A percentile compares a stretch with the other conserved stretches of the same genome.
Conservation (phyloP, 208 protist genomes). For the Trypanosoma avium region DNA sequence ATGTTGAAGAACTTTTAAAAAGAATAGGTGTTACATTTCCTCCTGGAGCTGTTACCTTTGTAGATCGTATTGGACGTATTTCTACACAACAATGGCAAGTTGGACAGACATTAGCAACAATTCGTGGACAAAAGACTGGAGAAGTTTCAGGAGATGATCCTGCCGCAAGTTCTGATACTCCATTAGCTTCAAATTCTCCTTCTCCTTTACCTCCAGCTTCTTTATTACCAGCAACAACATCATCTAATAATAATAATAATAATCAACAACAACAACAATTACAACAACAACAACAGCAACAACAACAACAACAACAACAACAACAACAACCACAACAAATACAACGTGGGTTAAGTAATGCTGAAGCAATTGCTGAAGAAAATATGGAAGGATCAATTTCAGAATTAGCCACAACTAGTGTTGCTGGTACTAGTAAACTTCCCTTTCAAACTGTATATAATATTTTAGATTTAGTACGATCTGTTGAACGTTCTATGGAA, state of each 20-base stretch:
- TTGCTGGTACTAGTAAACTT: slow-evolving; percentile 24
- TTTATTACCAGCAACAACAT: too few species aligned
- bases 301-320: too few species aligned
- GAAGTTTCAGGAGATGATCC: slow-evolving; percentile 8
- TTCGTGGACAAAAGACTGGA: slow-evolving; percentile 51
- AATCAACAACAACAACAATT: too few species aligned
- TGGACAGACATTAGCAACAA: slow-evolving; percentile 76
- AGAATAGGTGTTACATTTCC: slow-evolving; percentile 81
- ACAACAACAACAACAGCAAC: too few species aligned
- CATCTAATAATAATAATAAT: too few species aligned
- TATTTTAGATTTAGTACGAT: slow-evolving; percentile 45
- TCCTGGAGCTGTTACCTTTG: slow-evolving; percentile 64
- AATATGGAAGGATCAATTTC: not conserved
- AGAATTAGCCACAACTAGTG: slow-evolving; percentile 6
- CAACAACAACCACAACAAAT: too few species aligned
- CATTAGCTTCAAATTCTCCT: not conserved
- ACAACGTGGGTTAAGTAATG: slow-evolving; percentile 16
- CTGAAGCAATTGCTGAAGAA: slow-evolving; percentile 13
- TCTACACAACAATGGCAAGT: slow-evolving; percentile 81
- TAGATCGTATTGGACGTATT: slow-evolving; percentile 87
- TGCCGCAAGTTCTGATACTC: not conserved
- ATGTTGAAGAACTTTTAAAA: slow-evolving; percentile 56
- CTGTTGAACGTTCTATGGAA: slow-evolving; percentile 53
- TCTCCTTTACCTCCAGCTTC: not conserved
- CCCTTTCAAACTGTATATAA: slow-evolving; percentile 65